A percentile compares a stretch with the other conserved stretches of the same genome.
Conservation (phyloP, 1,139 yeast genomes). For the Debaryomyces psychrophilus region DNA sequence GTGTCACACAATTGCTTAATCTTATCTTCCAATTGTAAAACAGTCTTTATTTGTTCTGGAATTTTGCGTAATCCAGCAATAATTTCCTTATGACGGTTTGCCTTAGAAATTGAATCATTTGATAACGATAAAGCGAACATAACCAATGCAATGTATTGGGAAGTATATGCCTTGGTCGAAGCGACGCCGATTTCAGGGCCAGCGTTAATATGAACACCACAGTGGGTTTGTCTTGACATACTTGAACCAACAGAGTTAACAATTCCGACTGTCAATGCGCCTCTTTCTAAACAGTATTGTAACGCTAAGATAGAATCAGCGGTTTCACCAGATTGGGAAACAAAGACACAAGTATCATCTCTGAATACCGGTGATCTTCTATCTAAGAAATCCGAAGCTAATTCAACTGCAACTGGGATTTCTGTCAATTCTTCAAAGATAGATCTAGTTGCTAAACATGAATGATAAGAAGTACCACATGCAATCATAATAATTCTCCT, state of each 20-base stretch:
- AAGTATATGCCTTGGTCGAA: constrained; percentile 98
- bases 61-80: constrained; percentile 83
- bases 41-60: constrained; percentile 82
- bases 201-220: constrained; percentile 99
- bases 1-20: constrained; percentile 77
- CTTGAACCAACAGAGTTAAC: constrained; percentile 94
- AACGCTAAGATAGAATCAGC: constrained; percentile 98
- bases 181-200: constrained; percentile 99
- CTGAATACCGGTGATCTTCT: constrained; percentile 95
- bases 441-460: constrained; percentile 95
- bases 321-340: constrained; percentile 98
- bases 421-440: constrained; percentile 96
- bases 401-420: constrained; percentile 93
- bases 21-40: constrained; percentile 69
- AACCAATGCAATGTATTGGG: constrained; percentile 95
- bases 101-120: constrained; percentile 82
- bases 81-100: constrained; percentile 78
- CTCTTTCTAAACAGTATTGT: constrained; percentile 94
- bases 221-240: constrained; percentile 93
- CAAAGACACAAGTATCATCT: constrained; percentile 97
- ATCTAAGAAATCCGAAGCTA: constrained; percentile 97
- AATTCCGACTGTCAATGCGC: constrained; percentile 96
- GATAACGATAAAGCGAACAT: constrained; percentile 95
- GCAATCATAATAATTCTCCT: constrained; percentile 98
- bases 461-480: constrained; percentile 98